Conservation (phyloP, 2,329 filamentous ascomycete species). For the Penicillium sp. region DNA sequence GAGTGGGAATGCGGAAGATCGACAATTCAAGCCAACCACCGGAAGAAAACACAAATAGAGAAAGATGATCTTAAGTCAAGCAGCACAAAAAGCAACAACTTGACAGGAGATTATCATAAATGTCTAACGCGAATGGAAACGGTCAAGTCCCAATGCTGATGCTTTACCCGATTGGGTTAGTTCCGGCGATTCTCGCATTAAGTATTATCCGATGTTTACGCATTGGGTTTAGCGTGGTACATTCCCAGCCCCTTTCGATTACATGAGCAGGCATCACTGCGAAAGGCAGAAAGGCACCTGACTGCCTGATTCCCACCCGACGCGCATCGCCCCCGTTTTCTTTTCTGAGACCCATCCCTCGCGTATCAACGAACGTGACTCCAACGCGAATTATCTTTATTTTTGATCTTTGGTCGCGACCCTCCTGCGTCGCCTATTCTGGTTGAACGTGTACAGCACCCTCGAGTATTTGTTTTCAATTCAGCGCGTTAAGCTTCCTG, state of each 20-base stretch:
- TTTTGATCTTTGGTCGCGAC: constrained; percentile 1
- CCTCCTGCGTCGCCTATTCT: constrained; percentile 2
- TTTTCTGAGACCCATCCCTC: constrained; percentile 23
- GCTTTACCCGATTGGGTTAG: constrained; percentile 25
- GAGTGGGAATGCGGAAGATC: constrained; percentile 2
- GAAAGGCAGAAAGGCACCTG: not conserved
- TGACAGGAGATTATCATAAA: not conserved
- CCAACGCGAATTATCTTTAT: constrained; percentile 7
- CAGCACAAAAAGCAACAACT: not conserved
- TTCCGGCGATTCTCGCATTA: constrained; percentile 7
- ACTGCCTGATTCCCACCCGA: constrained; percentile 20
- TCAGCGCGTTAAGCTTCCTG: constrained; percentile 30
- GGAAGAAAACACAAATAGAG: not conserved
- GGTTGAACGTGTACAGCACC: constrained; percentile 5
- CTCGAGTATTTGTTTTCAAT: constrained; percentile 30
- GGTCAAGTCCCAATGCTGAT: constrained; percentile 26
- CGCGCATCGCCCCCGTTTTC: constrained; percentile 22
- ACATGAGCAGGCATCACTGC: constrained; percentile 16
- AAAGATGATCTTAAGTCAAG: constrained; percentile 2
- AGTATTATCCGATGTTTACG: constrained; percentile 10
- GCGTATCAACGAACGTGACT: constrained; percentile 11
- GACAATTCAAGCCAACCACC: constrained; percentile 2
- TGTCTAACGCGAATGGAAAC: constrained; percentile 12
- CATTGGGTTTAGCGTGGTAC: constrained; percentile 12
- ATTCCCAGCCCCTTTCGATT: constrained; percentile 30